These are phyloP conservation scores for Tardiomyces blankii DNA, from an alignment of 1,139 yeast genomes.

Conservation along the genomic window DNA sequence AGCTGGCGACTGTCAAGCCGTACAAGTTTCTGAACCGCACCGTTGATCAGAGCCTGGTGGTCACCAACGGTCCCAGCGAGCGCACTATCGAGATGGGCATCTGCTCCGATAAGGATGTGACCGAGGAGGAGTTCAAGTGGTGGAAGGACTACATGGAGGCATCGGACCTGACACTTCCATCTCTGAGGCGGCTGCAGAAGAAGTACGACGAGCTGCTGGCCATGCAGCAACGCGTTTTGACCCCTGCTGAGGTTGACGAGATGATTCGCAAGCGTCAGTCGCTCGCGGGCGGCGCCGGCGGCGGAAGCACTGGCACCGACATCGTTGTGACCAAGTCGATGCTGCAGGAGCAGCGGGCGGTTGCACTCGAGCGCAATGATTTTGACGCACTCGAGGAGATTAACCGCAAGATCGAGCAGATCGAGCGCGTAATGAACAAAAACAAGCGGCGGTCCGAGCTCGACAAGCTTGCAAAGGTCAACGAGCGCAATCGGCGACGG, in stretches of 20 bases:
- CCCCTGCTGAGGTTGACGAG: conserved; percentile 66
- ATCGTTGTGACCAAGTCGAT: conserved; percentile 70
- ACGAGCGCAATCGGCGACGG: conserved; percentile 71
- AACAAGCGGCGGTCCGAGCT: conserved; percentile 13
- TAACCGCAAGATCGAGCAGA: conserved; percentile 39
- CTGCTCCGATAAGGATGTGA: conserved; percentile 66
- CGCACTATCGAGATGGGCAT: conserved; percentile 64
- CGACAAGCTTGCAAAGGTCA: conserved; percentile 48
- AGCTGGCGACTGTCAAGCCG: conserved; percentile 49
- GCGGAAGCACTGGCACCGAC: conserved; percentile 40
- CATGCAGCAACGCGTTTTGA: conserved; percentile 55
- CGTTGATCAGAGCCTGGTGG: conserved; percentile 32
- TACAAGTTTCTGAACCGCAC: conserved; percentile 36
- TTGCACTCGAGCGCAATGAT: conserved; percentile 62
- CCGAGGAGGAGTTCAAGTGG: conserved; percentile 59
- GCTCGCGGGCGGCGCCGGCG: conserved; percentile 36
- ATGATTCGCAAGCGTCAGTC: conserved; percentile 66
- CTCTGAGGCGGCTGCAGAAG: conserved; percentile 52
- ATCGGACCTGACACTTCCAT: conserved; percentile 50
- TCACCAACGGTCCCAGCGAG: conserved; percentile 59
- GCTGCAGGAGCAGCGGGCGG: conserved; percentile 61
- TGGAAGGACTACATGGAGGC: conserved; percentile 52
- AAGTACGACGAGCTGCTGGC: conserved; percentile 51
- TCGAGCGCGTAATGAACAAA: conserved; percentile 20
- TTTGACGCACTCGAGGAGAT: conserved; percentile 40